phyloP scores from a whole-genome alignment of 805 yeast genomes.

The Spathaspora passalidarum region DNA sequence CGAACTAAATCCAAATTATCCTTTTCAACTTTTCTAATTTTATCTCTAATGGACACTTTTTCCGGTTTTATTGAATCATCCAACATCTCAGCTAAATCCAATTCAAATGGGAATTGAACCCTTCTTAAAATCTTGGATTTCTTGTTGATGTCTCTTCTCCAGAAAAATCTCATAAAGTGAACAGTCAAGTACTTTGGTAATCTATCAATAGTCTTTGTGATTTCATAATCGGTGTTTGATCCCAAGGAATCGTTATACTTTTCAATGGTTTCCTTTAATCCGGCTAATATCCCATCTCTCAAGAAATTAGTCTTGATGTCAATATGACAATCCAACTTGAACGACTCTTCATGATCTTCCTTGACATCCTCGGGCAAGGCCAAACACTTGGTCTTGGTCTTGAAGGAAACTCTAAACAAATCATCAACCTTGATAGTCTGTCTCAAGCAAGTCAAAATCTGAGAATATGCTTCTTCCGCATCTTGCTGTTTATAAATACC shows the following conservation, averaged over 20 bases:
- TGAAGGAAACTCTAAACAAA: slow-evolving; percentile 64
- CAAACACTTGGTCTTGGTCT: slow-evolving; percentile 61
- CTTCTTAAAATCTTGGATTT: slow-evolving; percentile 92
- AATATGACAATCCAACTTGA: slow-evolving; percentile 87
- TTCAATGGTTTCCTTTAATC: slow-evolving; percentile 73
- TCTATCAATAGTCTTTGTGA: slow-evolving; percentile 59
- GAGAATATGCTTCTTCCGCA: slow-evolving; percentile 94
- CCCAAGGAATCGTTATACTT: slow-evolving; percentile 72
- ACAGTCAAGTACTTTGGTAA: slow-evolving; percentile 86
- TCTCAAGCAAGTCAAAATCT: slow-evolving; percentile 56
- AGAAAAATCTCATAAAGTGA: slow-evolving; percentile 90
- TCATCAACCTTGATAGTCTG: slow-evolving; percentile 49
- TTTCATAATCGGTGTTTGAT: slow-evolving; percentile 66
- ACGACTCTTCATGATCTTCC: slow-evolving; percentile 44
- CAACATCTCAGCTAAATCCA: slow-evolving; percentile 83
- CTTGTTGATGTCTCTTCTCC: slow-evolving; percentile 89
- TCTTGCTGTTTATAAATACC: slow-evolving; percentile 93
- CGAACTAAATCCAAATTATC: slow-evolving; percentile 68
- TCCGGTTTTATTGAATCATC: slow-evolving; percentile 70
- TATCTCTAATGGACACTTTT: slow-evolving; percentile 72
- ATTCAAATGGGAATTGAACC: slow-evolving; percentile 91
- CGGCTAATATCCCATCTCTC: slow-evolving; percentile 75
- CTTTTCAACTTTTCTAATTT: slow-evolving; percentile 71
- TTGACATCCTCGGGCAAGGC: slow-evolving; percentile 33
- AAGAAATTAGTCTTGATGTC: slow-evolving; percentile 80